Evolutionary conservation across 305 asterid species (phyloP).

Genomic region (Fraxinus latifolia): DNA sequence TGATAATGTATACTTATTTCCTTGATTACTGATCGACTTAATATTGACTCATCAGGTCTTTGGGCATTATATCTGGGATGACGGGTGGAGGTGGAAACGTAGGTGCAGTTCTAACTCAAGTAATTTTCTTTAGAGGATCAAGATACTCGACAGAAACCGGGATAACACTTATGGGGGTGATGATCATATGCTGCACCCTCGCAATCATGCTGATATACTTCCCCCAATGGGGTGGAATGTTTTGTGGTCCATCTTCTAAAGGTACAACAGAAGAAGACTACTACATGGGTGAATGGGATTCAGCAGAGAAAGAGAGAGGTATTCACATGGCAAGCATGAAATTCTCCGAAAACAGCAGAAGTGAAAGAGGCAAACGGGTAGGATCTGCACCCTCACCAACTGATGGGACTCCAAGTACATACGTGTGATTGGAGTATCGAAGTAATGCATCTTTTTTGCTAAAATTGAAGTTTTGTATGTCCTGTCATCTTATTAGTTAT

Average conservation of each 20-base stretch:
- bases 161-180: conserved; percentile 64
- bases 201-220: conserved; percentile 53
- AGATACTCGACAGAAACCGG: conserved; percentile 65
- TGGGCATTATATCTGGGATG: conserved; percentile 75
- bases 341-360: conserved; percentile 62
- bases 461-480: neutral
- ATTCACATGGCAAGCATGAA: conserved; percentile 58
- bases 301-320: conserved; percentile 47
- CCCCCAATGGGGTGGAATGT: conserved; percentile 95
- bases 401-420: neutral
- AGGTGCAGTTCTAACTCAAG: conserved; percentile 62
- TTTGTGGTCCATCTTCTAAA: conserved; percentile 48
- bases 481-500: neutral
- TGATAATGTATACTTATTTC: neutral
- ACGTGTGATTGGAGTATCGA: neutral
- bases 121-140: conserved; percentile 75
- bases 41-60: conserved; percentile 42
- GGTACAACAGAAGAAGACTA: conserved; percentile 68
- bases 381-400: conserved; percentile 1
- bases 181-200: conserved; percentile 64
- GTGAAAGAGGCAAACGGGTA: conserved; percentile 52
- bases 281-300: conserved; percentile 67
- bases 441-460: neutral
- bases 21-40: neutral
- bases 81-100: conserved; percentile 84